Base-by-base conservation (phyloP, 768 basidiomycete genomes). In the Russula abietina region DNA sequence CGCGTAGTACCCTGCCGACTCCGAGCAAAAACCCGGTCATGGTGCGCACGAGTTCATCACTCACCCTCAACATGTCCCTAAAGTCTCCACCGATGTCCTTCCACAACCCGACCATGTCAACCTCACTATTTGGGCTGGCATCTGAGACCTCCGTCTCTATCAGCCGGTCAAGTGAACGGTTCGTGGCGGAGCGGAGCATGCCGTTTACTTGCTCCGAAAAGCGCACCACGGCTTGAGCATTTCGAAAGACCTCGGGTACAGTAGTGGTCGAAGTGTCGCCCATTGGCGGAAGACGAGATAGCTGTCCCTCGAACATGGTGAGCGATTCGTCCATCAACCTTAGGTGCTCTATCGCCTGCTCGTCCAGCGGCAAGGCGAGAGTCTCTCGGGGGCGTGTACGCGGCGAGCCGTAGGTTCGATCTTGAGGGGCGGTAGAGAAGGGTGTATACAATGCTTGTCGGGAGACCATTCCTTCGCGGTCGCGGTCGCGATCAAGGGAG, bases 1-100 rank as follows among this genome's bases (percentile, higher is more conserved):
- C 90, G 62, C 83, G 79, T 62, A 91, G 71, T 12, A 87, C 78
- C 71, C 82, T 83, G 36, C 91, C 89, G 7, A 88, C 78, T 36
- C 87, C 86, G n/a, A 92, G 75, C 66, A 93, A 73, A 62, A 93
- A 83, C 46, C 83, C 85, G 9, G 91, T 93, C 71, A 89, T 76
- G 8, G 83, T 84, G 59, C 91, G 76, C 4, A 92, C 86, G 51
- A 91, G 76, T 71, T 93, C 91, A 70, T 93, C 91, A 64, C 87
- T 87, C 59, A 84, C 80, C 68, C 86, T 78, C 66, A 89, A 66
- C 56, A 83, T 80, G 57, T 93, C 91, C 41, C 89, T 75, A 68
- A 84, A 88, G 66, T 93, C 90, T 10, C 79, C 80, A 0, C 87
- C 87, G 6, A 91, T 80, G 52, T 78, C 75, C 58, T 80, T 76